Percentiles rank a stretch among this genome's conserved stretches.
These are phyloP conservation scores for Aphanomyces invadans DNA, from an alignment of 352 stramenopile genomes.

Conservation along the genomic window DNA sequence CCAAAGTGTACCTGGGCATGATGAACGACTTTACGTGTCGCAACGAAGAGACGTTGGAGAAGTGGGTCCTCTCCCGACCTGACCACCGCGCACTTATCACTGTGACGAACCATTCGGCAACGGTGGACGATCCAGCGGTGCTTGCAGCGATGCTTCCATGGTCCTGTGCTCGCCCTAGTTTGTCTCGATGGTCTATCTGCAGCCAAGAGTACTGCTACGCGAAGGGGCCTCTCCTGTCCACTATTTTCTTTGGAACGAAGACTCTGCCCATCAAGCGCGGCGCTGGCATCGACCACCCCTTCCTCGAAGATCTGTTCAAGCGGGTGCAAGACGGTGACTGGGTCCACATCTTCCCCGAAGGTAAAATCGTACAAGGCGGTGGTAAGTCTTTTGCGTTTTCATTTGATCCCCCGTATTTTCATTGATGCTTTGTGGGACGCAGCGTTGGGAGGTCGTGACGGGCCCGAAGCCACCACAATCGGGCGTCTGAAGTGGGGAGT, in stretches of 20 bases:
- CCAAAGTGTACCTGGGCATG: conserved; percentile 50
- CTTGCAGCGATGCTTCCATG: conserved; percentile 73
- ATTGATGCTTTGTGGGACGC: neutral
- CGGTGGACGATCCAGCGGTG: conserved; percentile 65
- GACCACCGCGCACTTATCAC: conserved; percentile 56
- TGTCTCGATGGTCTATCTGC: conserved; percentile 63
- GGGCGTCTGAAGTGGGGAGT: conserved; percentile 82
- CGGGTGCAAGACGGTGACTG: conserved; percentile 69
- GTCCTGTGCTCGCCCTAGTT: conserved; percentile 47
- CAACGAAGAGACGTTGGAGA: conserved; percentile 38
- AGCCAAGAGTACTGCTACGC: conserved; percentile 83
- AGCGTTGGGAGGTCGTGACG: conserved; percentile 63
- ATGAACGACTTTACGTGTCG: conserved; percentile 46
- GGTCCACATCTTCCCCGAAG: conserved; percentile 86
- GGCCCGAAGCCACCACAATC: conserved; percentile 57
- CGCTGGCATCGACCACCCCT: conserved; percentile 68
- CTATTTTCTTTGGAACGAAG: conserved; percentile 63
- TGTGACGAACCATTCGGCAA: conserved; percentile 79
- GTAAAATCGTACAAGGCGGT: conserved; percentile 66
- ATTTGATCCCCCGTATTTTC: neutral
- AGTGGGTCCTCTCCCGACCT: conserved; percentile 39
- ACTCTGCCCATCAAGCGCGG: conserved; percentile 64
- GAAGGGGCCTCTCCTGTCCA: conserved; percentile 42
- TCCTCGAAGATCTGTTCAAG: conserved; percentile 70
- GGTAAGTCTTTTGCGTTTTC: conserved; percentile 28